Percentiles rank a stretch among this genome's conserved stretches.
Evolutionary conservation across 345 rosid species (phyloP).

Genomic region (Turnera subulata): DNA sequence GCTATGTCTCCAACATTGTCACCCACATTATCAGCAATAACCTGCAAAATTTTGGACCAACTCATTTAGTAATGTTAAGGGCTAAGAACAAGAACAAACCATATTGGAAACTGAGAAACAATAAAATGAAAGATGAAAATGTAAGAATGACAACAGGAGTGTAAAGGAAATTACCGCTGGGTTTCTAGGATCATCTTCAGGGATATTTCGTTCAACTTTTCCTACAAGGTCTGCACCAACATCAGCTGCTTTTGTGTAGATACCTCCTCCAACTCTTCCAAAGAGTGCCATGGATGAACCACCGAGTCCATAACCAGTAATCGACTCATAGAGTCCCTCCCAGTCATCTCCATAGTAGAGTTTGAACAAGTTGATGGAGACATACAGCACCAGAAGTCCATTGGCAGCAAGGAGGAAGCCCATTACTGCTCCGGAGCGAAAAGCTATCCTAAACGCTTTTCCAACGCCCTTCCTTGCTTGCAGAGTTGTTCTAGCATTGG

Average conservation of each 20-base stretch:
- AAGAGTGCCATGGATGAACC: slow-evolving; percentile 89
- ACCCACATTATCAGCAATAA: slow-evolving; percentile 84
- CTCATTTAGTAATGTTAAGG: not conserved
- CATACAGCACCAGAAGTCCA: slow-evolving; percentile 69
- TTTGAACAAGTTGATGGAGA: slow-evolving; percentile 65
- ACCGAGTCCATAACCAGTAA: slow-evolving; percentile 84
- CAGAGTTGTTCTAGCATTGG: slow-evolving; percentile 85
- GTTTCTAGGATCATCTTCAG: slow-evolving; percentile 82
- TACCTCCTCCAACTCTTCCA: slow-evolving; percentile 85
- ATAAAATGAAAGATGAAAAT: too few relatives aligned
- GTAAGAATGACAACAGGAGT: too few relatives aligned
- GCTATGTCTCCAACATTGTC: slow-evolving; percentile 86
- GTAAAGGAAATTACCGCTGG: slow-evolving; percentile 90
- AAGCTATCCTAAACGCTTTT: slow-evolving; percentile 70
- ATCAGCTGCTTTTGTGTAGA: slow-evolving; percentile 84
- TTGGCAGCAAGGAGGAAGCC: slow-evolving; percentile 83
- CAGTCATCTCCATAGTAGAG: slow-evolving; percentile 77
- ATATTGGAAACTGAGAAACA: too few relatives aligned
- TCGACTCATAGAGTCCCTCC: slow-evolving; percentile 78
- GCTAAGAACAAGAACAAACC: not conserved
- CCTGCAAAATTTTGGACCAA: slow-evolving; percentile 38
- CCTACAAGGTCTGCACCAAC: slow-evolving; percentile 93
- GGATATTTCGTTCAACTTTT: slow-evolving; percentile 74
- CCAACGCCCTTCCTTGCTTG: slow-evolving; percentile 92
- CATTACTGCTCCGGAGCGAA: slow-evolving; percentile 81